Base-by-base conservation (phyloP, 257 asterid species). In the Solanum virginianum region DNA sequence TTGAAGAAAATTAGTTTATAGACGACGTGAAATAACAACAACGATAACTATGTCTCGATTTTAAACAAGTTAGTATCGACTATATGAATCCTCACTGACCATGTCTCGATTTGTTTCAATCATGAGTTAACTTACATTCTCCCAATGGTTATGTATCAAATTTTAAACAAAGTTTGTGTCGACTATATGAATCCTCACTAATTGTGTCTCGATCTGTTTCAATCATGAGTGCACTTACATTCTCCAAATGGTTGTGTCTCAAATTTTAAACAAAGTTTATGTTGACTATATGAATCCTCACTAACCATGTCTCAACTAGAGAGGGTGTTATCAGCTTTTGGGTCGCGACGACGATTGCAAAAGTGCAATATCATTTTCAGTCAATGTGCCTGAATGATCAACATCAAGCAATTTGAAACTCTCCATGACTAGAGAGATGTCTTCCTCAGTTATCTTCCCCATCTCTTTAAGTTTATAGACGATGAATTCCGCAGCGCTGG, bases 401-500 rank as follows among this genome's bases (percentile, higher is more conserved):
- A 91, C 90, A 82, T 94, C 97, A 47, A 93, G 88, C 84, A 75
- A 80, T 77, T 80, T 91, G 86, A 94, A 95, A 85, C 87, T 87
- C 80, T 92, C 93, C 95, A 93, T 92, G 84, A 92, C 94, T 91
- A 80, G n/a, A 18, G 87, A 75, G 9, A 95, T 83, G 80, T 95
- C 98, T 71, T 91, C 95, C 56, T 92, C 93, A 36, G 80, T 88
- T 32, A 93, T 92, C 88, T 93, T 93, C 86, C 98, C 97, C 94
- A 92, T 85, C 92, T 95, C 97, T 53, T 92, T 95, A n/a, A 92
- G 93, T 82, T 95, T 95, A 84, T 89, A 95, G 60, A 95, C 84
- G 6, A 94, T 87, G 72, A 95, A 93, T 47, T 95, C 98, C 15
- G 95, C 92, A 39, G 94, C 89, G 32, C 98, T 93, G 91, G 7